These are phyloP conservation scores for Daldinia sp. DNA, from an alignment of 2,329 filamentous ascomycete genomes.

Conservation along the genomic window DNA sequence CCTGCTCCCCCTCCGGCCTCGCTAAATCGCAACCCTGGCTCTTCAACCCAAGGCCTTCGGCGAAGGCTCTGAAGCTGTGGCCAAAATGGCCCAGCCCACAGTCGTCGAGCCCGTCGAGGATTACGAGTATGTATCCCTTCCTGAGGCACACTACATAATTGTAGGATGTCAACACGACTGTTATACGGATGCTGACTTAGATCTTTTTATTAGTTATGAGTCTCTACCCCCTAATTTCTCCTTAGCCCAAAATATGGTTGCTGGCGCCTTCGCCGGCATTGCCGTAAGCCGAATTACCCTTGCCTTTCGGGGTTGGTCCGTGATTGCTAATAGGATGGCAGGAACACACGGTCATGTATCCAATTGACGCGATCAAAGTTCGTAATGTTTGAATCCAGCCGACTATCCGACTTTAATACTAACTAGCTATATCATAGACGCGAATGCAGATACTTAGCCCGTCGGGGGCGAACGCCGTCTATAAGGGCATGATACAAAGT, in stretches of 20 bases:
- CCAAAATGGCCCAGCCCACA: slow-evolving; percentile 76
- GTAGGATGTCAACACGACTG: not conserved
- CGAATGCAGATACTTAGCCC: slow-evolving; percentile 97
- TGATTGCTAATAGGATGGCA: slow-evolving; percentile 55
- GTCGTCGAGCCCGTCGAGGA: slow-evolving; percentile 71
- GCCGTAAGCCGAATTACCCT: slow-evolving; percentile 67
- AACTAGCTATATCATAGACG: slow-evolving; percentile 69
- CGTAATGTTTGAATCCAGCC: slow-evolving; percentile 43
- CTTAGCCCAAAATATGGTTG: slow-evolving; percentile 92
- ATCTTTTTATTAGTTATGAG: slow-evolving; percentile 75
- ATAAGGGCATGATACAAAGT: slow-evolving; percentile 90
- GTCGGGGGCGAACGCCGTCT: slow-evolving; percentile 77
- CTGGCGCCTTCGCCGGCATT: slow-evolving; percentile 96
- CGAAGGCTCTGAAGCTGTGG: slow-evolving; percentile 74
- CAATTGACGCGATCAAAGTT: slow-evolving; percentile 97
- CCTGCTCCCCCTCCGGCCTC: slow-evolving; percentile 25
- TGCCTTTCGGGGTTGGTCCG: not conserved
- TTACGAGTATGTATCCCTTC: slow-evolving; percentile 68
- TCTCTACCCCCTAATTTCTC: slow-evolving; percentile 94
- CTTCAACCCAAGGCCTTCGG: slow-evolving; percentile 71
- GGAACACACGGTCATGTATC: slow-evolving; percentile 99
- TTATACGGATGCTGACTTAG: slow-evolving; percentile 35
- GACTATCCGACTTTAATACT: slow-evolving; percentile 20
- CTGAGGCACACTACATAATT: not conserved
- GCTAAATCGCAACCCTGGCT: slow-evolving; percentile 68